These are phyloP conservation scores for Fusarium coffeatum DNA, from an alignment of 2,329 filamentous ascomycete species.

Conservation along the genomic window DNA sequence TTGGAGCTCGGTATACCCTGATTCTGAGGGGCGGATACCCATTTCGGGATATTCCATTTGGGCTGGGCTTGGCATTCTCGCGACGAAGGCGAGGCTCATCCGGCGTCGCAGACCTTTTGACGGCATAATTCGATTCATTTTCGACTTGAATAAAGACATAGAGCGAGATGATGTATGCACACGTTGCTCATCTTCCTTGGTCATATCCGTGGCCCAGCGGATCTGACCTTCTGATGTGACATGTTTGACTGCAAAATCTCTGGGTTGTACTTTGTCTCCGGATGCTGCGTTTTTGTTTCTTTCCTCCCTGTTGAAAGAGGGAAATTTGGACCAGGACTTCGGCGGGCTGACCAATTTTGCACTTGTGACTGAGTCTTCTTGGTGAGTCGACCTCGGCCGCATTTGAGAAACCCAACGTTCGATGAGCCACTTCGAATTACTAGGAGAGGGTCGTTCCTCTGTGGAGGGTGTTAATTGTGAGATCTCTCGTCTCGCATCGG, in stretches of 20 bases:
- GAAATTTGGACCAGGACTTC: constrained; percentile 51
- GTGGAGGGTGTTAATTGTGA: constrained; percentile 27
- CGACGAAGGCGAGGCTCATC: background rate
- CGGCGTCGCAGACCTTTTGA: constrained; percentile 6
- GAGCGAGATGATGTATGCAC: constrained; percentile 36
- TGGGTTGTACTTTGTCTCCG: constrained; percentile 43
- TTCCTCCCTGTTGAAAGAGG: constrained; percentile 48
- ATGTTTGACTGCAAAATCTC: constrained; percentile 48
- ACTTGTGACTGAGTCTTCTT: background rate
- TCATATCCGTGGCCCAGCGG: constrained; percentile 46
- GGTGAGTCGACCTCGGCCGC: constrained; percentile 9
- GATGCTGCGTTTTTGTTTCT: constrained; percentile 42
- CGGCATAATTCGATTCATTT: constrained; percentile 21
- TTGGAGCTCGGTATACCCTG: constrained; percentile 39
- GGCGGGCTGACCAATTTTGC: constrained; percentile 38
- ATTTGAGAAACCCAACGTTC: constrained; percentile 38
- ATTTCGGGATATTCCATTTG: constrained; percentile 44
- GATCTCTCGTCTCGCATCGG: constrained; percentile 2
- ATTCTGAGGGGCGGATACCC: constrained; percentile 38
- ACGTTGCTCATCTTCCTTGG: background rate
- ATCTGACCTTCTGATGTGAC: constrained; percentile 35
- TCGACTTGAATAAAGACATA: constrained; percentile 46
- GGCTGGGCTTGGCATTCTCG: background rate
- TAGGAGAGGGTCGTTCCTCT: constrained; percentile 21
- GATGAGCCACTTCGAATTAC: constrained; percentile 34